Percentiles rank a stretch among this genome's conserved stretches.
Evolutionary conservation across 169 alveolate genomes (phyloP).

Genomic region (Toxoplasma gondii): DNA sequence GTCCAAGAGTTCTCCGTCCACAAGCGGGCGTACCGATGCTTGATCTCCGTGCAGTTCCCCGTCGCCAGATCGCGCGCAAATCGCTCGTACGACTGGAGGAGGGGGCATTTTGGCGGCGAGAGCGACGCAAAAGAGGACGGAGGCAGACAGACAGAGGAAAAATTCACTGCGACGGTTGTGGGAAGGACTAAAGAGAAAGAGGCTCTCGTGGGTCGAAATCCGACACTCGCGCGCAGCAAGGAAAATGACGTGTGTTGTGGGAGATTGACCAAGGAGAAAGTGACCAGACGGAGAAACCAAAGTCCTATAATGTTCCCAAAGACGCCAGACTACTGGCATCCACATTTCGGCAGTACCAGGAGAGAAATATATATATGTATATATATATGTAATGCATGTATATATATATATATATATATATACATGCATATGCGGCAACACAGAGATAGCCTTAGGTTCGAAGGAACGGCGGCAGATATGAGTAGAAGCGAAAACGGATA

Average conservation of each 20-base stretch:
- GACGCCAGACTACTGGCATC: background rate
- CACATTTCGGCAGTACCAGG: background rate
- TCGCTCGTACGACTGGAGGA: constrained; percentile 55
- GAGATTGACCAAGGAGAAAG: background rate
- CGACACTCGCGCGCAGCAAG: background rate
- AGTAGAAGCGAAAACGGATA: background rate
- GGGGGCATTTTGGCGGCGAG: background rate
- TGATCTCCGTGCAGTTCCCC: constrained; percentile 39
- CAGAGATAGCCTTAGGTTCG: too few relatives aligned
- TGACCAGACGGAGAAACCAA: background rate
- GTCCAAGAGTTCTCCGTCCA: constrained; percentile 62
- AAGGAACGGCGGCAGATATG: too few relatives aligned
- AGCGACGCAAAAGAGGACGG: background rate
- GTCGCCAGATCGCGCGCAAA: constrained; percentile 57
- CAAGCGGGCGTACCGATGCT: constrained; percentile 45
- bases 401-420: too few relatives aligned
- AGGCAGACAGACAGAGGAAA: background rate
- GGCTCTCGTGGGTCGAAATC: background rate
- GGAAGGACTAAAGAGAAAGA: background rate
- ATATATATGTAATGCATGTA: too few relatives aligned
- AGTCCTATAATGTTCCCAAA: background rate
- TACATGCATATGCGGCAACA: too few relatives aligned
- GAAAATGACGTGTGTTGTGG: background rate
- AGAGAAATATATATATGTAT: too few relatives aligned
- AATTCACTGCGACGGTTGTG: background rate